phyloP scores from a whole-genome alignment of 2,329 filamentous ascomycete species.

The Claviceps purpurea region DNA sequence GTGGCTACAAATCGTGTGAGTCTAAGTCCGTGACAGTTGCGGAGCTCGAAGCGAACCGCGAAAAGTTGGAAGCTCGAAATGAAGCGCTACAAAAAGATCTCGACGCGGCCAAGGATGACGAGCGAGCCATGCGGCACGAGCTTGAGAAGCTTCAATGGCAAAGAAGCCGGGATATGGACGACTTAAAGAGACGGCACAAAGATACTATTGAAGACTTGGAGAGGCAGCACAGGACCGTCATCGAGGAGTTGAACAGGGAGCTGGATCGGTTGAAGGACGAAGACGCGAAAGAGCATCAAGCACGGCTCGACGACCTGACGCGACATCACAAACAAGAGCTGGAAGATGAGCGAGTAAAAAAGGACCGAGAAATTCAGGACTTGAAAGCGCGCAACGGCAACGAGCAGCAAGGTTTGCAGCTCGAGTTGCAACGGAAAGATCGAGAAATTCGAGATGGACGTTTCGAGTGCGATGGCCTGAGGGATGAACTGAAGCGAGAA shows the following conservation, averaged over 20 bases:
- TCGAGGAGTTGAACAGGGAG: conserved; percentile 31
- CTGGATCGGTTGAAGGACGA: conserved; percentile 26
- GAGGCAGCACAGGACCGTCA: conserved; percentile 19
- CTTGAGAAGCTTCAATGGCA: conserved; percentile 25
- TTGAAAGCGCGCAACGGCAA: conserved; percentile 38
- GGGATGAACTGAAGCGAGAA: conserved; percentile 46
- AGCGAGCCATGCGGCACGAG: conserved; percentile 20
- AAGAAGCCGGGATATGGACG: conserved; percentile 35
- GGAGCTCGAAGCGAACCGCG: conserved; percentile 35
- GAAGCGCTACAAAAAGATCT: conserved; percentile 51
- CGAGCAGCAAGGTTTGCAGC: conserved; percentile 37
- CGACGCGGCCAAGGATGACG: conserved; percentile 23
- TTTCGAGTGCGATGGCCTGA: conserved; percentile 30
- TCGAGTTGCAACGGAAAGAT: conserved; percentile 37
- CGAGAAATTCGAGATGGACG: conserved; percentile 37
- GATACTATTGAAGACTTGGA: conserved; percentile 21
- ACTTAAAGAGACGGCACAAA: conserved; percentile 29
- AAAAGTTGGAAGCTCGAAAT: conserved; percentile 33
- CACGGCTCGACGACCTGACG: conserved; percentile 53
- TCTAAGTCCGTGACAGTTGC: conserved; percentile 23
- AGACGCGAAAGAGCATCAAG: conserved; percentile 46
- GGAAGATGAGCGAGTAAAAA: conserved; percentile 47
- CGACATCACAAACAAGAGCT: conserved; percentile 50
- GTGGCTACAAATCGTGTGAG: background rate
- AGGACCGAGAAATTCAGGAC: conserved; percentile 52